phyloP scores from a whole-genome alignment of 345 rosid species.

The Hirschfeldia incana region DNA sequence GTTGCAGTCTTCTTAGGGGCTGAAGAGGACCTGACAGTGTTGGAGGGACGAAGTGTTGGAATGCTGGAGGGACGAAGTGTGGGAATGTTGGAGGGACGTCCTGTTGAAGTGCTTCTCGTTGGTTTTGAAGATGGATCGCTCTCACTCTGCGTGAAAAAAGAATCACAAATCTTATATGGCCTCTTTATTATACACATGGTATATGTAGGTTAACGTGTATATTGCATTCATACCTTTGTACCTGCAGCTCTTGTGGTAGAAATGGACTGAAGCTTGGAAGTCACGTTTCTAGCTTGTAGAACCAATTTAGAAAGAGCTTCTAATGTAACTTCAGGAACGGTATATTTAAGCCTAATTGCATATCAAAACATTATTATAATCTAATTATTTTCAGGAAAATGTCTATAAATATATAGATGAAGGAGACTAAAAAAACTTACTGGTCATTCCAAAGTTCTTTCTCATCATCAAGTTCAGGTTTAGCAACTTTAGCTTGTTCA shows the following conservation, averaged over 20 bases:
- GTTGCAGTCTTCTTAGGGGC: conserved; percentile 28
- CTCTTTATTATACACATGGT: background rate
- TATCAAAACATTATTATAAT: background rate
- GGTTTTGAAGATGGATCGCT: conserved; percentile 32
- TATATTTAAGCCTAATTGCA: conserved; percentile 16
- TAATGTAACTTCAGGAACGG: conserved; percentile 26
- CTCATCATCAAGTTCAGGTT: conserved; percentile 20
- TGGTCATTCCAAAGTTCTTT: conserved; percentile 18
- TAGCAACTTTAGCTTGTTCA: conserved; percentile 25
- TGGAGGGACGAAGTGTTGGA: conserved; percentile 13
- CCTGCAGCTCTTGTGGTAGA: conserved; percentile 10
- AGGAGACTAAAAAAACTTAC: conserved; percentile 20
- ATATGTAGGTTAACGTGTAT: background rate
- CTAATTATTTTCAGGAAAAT: background rate
- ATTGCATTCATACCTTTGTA: conserved; percentile 20
- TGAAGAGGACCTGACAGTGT: conserved; percentile 28
- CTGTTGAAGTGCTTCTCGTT: conserved; percentile 28
- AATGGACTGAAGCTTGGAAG: conserved; percentile 25
- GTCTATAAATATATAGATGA: background rate
- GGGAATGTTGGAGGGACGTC: conserved; percentile 27
- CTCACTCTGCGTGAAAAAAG: conserved; percentile 3
- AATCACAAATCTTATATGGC: background rate
- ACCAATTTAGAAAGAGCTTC: conserved; percentile 31
- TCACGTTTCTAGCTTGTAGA: conserved; percentile 37
- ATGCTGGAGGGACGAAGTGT: conserved; percentile 10